A percentile compares a stretch with the other conserved stretches of the same genome.
Evolutionary conservation across 805 yeast genomes (phyloP).

Genomic region (Alloascoidea africana): DNA sequence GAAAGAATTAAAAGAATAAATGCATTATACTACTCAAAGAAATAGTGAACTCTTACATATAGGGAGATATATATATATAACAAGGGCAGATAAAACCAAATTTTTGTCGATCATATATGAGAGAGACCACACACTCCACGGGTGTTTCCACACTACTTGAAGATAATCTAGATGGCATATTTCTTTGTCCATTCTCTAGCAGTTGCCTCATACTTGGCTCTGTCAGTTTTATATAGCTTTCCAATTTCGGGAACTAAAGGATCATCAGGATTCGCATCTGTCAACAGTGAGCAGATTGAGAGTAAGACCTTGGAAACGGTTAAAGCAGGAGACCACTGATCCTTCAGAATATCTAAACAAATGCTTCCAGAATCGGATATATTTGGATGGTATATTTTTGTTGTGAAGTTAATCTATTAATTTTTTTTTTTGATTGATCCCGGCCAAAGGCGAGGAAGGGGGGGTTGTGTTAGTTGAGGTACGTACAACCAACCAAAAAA

Average conservation of each 20-base stretch:
- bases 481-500: too few relatives aligned
- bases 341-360: conserved; percentile 92
- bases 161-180: conserved; percentile 91
- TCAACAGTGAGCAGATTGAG: conserved; percentile 87
- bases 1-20: too few relatives aligned
- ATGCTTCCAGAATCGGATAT: conserved; percentile 92
- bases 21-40: too few relatives aligned
- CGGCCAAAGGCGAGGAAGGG: too few relatives aligned
- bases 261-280: conserved; percentile 98
- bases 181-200: conserved; percentile 98
- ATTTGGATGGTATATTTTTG: conserved; percentile 95
- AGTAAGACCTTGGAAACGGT: conserved; percentile 90
- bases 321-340: conserved; percentile 98
- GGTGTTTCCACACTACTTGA: too few relatives aligned
- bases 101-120: too few relatives aligned
- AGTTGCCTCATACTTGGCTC: conserved; percentile 87
- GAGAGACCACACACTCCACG: too few relatives aligned
- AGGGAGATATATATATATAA: too few relatives aligned
- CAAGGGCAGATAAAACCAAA: too few relatives aligned
- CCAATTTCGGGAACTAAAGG: conserved; percentile 98
- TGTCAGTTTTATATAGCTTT: conserved; percentile 87
- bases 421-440: too few relatives aligned
- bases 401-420: conserved; percentile 55
- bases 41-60: too few relatives aligned
- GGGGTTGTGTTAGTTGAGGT: too few relatives aligned